Conservation (phyloP, 2,329 filamentous ascomycete species). For the Ascomycota sp. region DNA sequence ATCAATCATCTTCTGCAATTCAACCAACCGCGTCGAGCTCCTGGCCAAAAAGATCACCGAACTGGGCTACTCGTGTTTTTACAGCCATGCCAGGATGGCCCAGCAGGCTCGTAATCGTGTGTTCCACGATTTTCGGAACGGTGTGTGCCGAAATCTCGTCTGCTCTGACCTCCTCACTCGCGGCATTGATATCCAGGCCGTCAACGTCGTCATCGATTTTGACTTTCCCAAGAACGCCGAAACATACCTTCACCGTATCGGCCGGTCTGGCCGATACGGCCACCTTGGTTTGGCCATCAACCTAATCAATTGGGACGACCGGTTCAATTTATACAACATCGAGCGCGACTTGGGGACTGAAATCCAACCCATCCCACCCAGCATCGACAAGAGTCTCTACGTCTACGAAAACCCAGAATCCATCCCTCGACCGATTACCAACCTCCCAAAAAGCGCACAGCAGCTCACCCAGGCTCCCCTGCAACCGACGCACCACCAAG, state of each 20-base stretch:
- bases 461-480: constrained; percentile 9
- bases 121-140: constrained; percentile 97
- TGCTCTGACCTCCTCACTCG: constrained; percentile 93
- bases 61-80: constrained; percentile 96
- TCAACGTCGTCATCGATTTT: constrained; percentile 99
- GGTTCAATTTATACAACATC: constrained; percentile 97
- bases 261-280: constrained; percentile 88
- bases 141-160: constrained; percentile 90
- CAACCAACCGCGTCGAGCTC: constrained; percentile 90
- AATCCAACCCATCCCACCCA: constrained; percentile 83
- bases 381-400: constrained; percentile 93
- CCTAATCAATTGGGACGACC: constrained; percentile 97
- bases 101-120: constrained; percentile 93
- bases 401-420: constrained; percentile 92
- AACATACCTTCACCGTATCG: constrained; percentile 94
- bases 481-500: constrained; percentile 4
- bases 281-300: constrained; percentile 96
- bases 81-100: constrained; percentile 95
- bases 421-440: constrained; percentile 61
- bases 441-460: constrained; percentile 15
- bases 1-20: constrained; percentile 99
- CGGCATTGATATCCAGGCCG: constrained; percentile 97
- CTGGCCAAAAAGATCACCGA: constrained; percentile 98
- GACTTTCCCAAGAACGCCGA: constrained; percentile 99
- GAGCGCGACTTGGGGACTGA: constrained; percentile 93